phyloP scores from a whole-genome alignment of 441 rosid genomes.

The Erodium trifolium region DNA sequence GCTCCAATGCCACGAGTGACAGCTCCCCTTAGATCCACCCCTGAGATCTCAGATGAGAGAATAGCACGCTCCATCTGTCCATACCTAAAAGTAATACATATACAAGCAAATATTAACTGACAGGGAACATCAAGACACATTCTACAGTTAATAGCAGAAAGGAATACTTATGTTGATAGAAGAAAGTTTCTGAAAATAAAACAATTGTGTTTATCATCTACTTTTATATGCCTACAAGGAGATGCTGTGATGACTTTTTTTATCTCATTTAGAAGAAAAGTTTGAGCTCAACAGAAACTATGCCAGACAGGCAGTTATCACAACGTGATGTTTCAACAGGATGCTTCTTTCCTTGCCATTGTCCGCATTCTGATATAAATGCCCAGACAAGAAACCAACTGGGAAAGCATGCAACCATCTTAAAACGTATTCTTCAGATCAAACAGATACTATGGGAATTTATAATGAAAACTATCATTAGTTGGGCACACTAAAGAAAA shows the following conservation, averaged over 20 bases:
- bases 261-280: background rate
- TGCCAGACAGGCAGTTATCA: background rate
- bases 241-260: background rate
- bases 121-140: background rate
- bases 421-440: background rate
- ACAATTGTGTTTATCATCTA: background rate
- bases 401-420: background rate
- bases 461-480: background rate
- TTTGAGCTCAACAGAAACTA: background rate
- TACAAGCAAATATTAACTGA: background rate
- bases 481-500: background rate
- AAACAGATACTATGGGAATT: background rate
- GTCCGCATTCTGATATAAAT: no score
- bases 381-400: no score
- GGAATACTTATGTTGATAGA: background rate
- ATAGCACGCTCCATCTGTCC: conserved; percentile 93
- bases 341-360: background rate
- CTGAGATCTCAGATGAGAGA: conserved; percentile 77
- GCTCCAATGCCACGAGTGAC: conserved; percentile 97
- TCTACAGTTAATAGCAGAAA: conserved; percentile 10
- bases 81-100: conserved; percentile 45
- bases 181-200: background rate
- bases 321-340: background rate
- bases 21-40: conserved; percentile 93
- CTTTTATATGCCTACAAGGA: background rate